Evolutionary conservation across 768 basidiomycete genomes (phyloP).

Genomic region (Scleroderma citrinum): DNA sequence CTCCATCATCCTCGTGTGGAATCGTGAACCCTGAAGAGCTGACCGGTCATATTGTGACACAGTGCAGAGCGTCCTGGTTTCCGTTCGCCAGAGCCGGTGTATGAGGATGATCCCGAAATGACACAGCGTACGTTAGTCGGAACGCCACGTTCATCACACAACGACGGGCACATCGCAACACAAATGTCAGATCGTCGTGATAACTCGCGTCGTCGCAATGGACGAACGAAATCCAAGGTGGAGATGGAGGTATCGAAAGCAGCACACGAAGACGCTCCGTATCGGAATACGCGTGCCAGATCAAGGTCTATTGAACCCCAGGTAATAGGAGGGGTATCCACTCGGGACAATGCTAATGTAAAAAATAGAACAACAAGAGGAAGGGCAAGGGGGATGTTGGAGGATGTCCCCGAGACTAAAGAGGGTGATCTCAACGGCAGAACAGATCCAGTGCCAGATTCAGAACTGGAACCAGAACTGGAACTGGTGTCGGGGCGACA

Average conservation of each 20-base stretch:
- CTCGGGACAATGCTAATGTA: neutral
- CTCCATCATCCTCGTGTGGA: neutral
- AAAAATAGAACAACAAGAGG: slow-evolving; percentile 5
- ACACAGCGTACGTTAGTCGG: slow-evolving; percentile 24
- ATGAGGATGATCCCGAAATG: slow-evolving; percentile 5
- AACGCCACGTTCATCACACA: slow-evolving; percentile 8
- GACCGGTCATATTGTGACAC: too few relatives aligned
- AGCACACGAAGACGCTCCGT: slow-evolving; percentile 3
- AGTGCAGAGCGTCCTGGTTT: neutral
- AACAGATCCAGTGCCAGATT: neutral
- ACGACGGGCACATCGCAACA: neutral
- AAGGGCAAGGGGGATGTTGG: neutral
- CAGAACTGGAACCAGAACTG: too few relatives aligned
- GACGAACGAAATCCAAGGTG: neutral
- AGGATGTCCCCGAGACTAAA: slow-evolving; percentile 7
- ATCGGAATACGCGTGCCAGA: slow-evolving; percentile 16
- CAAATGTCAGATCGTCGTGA: too few relatives aligned
- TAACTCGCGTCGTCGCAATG: too few relatives aligned
- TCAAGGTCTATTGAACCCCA: slow-evolving; percentile 18
- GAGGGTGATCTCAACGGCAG: neutral
- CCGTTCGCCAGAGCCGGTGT: neutral
- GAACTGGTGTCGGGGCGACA: too few relatives aligned
- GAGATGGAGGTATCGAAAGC: slow-evolving; percentile 1
- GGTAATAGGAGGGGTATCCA: neutral
- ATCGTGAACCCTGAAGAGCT: too few relatives aligned